Conservation (phyloP, 257 asterid species). For the Scutellaria minor region DNA sequence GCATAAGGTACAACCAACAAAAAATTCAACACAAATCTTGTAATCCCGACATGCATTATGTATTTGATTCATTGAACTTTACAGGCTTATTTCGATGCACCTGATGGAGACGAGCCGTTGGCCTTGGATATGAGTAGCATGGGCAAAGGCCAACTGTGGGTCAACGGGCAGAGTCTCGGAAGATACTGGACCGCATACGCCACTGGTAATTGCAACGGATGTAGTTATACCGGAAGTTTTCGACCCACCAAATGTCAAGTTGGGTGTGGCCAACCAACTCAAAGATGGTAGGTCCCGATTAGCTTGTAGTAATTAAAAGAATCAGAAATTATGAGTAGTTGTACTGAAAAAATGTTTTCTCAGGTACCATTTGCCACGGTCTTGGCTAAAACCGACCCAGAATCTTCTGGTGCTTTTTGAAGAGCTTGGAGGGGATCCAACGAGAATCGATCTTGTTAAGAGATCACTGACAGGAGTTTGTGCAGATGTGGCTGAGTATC, state of each 20-base stretch:
- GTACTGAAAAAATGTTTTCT: conserved; percentile 30
- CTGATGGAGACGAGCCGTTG: conserved; percentile 85
- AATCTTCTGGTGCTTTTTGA: conserved; percentile 85
- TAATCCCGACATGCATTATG: neutral
- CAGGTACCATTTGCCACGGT: conserved; percentile 93
- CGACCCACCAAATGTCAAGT: conserved; percentile 77
- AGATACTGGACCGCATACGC: conserved; percentile 86
- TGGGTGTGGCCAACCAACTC: conserved; percentile 94
- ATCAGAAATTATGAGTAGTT: neutral
- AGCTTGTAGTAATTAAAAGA: neutral
- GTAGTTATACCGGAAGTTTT: conserved; percentile 64
- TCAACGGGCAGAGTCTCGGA: conserved; percentile 85
- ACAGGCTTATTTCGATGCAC: conserved; percentile 80
- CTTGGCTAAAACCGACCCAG: conserved; percentile 83
- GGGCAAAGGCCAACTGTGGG: conserved; percentile 97
- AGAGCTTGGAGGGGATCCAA: conserved; percentile 93
- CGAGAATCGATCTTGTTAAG: conserved; percentile 69
- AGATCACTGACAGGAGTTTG: conserved; percentile 77
- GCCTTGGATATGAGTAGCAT: conserved; percentile 92
- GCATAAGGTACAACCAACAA: conserved; percentile 63
- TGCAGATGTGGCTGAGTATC: conserved; percentile 83
- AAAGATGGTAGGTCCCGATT: conserved; percentile 62
- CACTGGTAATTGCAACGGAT: conserved; percentile 71
- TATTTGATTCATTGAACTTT: conserved; percentile 6
- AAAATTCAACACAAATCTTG: conserved; percentile 1